Conservation (phyloP, 2,329 filamentous ascomycete species). For the Colletotrichum sp. region DNA sequence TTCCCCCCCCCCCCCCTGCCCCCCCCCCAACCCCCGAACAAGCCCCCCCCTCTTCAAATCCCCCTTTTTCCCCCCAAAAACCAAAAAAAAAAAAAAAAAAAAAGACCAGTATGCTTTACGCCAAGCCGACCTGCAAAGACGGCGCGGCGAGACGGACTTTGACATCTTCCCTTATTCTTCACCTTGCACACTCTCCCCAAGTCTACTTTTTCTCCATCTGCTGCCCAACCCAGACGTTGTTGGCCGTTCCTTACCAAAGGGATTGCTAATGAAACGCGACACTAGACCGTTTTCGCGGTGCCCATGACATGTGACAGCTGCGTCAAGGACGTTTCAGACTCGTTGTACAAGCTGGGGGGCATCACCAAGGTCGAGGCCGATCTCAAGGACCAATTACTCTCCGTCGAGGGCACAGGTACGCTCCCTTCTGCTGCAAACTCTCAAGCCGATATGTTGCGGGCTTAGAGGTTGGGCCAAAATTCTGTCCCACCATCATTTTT, state of each 20-base stretch:
- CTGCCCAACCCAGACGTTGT: neutral
- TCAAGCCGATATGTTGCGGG: neutral
- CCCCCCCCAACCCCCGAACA: no score
- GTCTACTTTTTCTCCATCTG: neutral
- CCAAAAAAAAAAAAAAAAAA: neutral
- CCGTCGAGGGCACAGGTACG: slow-evolving; percentile 81
- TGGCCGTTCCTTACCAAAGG: neutral
- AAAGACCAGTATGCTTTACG: neutral
- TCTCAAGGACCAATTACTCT: slow-evolving; percentile 81
- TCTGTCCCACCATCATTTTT: neutral
- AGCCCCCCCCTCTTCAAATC: no score
- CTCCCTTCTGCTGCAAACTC: slow-evolving; percentile 18
- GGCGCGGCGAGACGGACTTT: neutral
- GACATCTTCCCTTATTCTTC: neutral
- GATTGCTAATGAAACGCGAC: slow-evolving; percentile 38
- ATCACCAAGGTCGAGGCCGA: slow-evolving; percentile 84
- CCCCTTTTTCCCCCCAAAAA: no score
- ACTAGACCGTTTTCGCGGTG: slow-evolving; percentile 90
- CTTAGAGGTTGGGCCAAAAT: neutral
- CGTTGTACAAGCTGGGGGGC: slow-evolving; percentile 77
- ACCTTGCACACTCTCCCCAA: neutral
- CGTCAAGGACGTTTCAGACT: slow-evolving; percentile 82
- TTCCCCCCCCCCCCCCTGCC: no score
- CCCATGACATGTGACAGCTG: slow-evolving; percentile 91
- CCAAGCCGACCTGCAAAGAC: neutral